Evolutionary conservation across 208 protist species (phyloP).

Genomic region (Trypanosoma brucei): DNA sequence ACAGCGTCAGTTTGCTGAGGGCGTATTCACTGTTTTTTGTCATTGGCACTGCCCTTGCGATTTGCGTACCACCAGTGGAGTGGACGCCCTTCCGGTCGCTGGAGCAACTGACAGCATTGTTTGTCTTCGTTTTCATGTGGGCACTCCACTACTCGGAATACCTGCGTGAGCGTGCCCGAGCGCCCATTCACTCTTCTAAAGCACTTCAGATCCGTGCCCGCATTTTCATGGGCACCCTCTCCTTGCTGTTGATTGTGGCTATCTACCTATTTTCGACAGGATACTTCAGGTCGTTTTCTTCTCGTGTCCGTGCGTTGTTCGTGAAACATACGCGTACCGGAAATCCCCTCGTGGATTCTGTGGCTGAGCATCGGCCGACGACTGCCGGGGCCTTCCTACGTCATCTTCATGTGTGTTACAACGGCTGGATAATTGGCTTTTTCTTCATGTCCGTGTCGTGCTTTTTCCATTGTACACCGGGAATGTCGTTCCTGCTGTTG

Average conservation of each 20-base stretch:
- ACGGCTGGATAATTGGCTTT: conserved; percentile 23
- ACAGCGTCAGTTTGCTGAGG: conserved; percentile 84
- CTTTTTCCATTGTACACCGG: background rate
- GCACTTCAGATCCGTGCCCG: conserved; percentile 29
- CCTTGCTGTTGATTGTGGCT: conserved; percentile 16
- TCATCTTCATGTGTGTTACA: conserved; percentile 21
- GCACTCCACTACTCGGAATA: conserved; percentile 23
- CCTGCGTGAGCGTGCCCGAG: conserved; percentile 16
- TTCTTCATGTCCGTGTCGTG: conserved; percentile 5
- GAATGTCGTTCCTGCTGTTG: conserved; percentile 39
- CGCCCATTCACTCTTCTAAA: conserved; percentile 24
- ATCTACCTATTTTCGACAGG: conserved; percentile 32
- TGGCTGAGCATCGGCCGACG: conserved; percentile 61
- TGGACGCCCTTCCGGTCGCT: conserved; percentile 91
- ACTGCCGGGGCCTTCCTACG: conserved; percentile 19
- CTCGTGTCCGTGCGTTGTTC: conserved; percentile 64
- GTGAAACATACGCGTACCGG: conserved; percentile 68
- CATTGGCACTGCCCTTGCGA: conserved; percentile 91
- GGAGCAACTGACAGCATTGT: conserved; percentile 93
- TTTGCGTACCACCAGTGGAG: conserved; percentile 93
- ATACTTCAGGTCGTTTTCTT: conserved; percentile 54
- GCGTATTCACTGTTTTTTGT: conserved; percentile 95
- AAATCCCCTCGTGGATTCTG: conserved; percentile 78
- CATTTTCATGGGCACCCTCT: conserved; percentile 24
- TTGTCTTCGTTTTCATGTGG: conserved; percentile 70